Evolutionary conservation across 2,329 filamentous ascomycete genomes (phyloP).

Genomic region (Taxawa tesnikishii): DNA sequence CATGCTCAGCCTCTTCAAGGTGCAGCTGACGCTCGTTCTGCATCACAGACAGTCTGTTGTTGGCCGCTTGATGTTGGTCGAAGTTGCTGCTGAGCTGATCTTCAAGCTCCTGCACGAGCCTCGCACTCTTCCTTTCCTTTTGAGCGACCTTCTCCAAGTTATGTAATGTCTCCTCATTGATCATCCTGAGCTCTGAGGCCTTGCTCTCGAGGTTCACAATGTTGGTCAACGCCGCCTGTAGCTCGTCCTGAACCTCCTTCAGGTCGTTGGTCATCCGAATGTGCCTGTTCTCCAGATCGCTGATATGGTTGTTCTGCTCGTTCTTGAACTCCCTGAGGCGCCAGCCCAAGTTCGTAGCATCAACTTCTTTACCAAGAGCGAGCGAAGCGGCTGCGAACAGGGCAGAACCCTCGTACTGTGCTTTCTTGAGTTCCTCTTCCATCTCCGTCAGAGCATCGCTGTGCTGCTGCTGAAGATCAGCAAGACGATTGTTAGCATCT

Average conservation of each 20-base stretch:
- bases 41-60: slow-evolving; percentile 69
- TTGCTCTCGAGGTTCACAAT: slow-evolving; percentile 28
- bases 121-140: slow-evolving; percentile 80
- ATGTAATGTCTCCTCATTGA: slow-evolving; percentile 43
- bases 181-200: slow-evolving; percentile 31
- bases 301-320: too few species aligned
- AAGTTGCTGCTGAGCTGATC: slow-evolving; percentile 93
- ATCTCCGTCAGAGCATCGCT: slow-evolving; percentile 26
- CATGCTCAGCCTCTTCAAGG: slow-evolving; percentile 25
- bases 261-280: slow-evolving; percentile 31
- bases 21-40: slow-evolving; percentile 33
- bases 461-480: slow-evolving; percentile 23
- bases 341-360: slow-evolving; percentile 25
- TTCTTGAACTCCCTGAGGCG: slow-evolving; percentile 31
- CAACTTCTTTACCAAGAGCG: slow-evolving; percentile 51
- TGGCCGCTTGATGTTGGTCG: slow-evolving; percentile 77
- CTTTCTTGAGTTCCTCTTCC: slow-evolving; percentile 46
- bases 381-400: slow-evolving; percentile 51
- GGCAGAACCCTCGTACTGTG: slow-evolving; percentile 47
- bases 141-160: slow-evolving; percentile 44
- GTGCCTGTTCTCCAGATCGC: slow-evolving; percentile 27
- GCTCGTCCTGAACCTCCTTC: slow-evolving; percentile 27
- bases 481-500: slow-evolving; percentile 19
- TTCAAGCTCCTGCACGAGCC: slow-evolving; percentile 88
- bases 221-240: slow-evolving; percentile 25